Base-by-base conservation (phyloP, 257 asterid species). In the Plantago ovata region DNA sequence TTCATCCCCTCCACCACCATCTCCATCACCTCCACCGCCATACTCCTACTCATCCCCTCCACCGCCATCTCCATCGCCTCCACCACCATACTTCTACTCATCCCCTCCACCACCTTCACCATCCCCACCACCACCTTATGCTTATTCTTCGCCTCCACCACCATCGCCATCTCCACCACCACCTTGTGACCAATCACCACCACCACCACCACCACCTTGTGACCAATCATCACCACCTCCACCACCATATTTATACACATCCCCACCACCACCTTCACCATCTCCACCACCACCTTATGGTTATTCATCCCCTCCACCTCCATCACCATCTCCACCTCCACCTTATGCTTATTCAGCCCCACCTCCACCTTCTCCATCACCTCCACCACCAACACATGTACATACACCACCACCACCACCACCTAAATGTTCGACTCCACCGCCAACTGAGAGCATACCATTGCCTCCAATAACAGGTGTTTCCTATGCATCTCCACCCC, bases 401-500 rank as follows among this genome's bases (percentile, higher is more conserved):
- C 3, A 61, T 22, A n/a, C 72, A 13, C 9, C 71, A n/a, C 52
- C 70, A 3, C 68, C 73, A 1, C 70, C 66, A 1, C 60, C 69
- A 9, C 22, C 62, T 18, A 63, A 53, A 66, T 39, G 20, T 61
- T 48, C 38, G 22, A 6, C 44, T 59, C 62, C 70, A 20, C 68
- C 67, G 36, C 75, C 66, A 14, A 38, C 60, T 62, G 73, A 43
- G 50, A 43, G 49, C 58, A 59, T 63, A 32, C 78, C 83, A 56
- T 43, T 78, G 23, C 84, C 84, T 16, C 81, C 84, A 43, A 47
- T 78, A 14, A 36, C 22, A 14, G 79, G 84, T 58, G 81, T 78
- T 13, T 62, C 81, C 24, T 75, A 79, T 61, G 79, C 81, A 39
- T 79, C 84, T 41, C 81, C 84, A 16, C 84, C 84, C 18, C 84